Evolutionary conservation across 176 grass and related monocot species (phyloP), one percentile per base, ranked within the genome.

Genomic region (Phyllostachys edulis): DNA sequence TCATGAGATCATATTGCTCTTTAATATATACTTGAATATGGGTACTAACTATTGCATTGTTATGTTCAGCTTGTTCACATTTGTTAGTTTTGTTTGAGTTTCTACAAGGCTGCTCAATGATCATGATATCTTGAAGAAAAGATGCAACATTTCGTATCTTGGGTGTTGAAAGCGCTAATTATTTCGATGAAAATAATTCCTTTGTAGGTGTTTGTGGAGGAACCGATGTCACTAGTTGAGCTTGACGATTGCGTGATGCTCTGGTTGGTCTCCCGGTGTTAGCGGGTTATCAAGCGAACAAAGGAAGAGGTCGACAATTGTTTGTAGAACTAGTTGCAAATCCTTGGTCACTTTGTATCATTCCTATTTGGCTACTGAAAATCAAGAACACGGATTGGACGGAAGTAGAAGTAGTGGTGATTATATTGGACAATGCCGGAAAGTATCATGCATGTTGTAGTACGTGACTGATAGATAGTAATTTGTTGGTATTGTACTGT

Each of bases 291-390:
- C 92, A 17, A 94, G 84, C 20, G 92, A 94, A 49, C 92, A 92
- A 78, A 71, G 89, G 69, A 94, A 94, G 67, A 81, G 92, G 67
- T 71, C 91, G 5, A 94, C 92, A n/a, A 91, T 94, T 74, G 87
- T n/a, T 87, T 24, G 89, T 94, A 14, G 92, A 94, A 71, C 51
- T 94, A 38, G 92, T 94, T 1, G 84, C 92, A 79, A 94, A 94
- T 82, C 92, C 92, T 73, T 94, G n/a, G n/a, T n/a, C n/a, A n/a
- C n/a, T n/a, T n/a, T n/a, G n/a, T n/a, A n/a, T n/a, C n/a, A n/a
- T n/a, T n/a, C n/a, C n/a, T n/a, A n/a, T n/a, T n/a, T n/a, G n/a
- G n/a, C n/a, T n/a, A n/a, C n/a, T n/a, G n/a, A n/a, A n/a, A n/a
- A n/a, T n/a, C n/a, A n/a, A n/a, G n/a, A n/a, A n/a, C n/a, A n/a